Conservation (phyloP, 768 basidiomycete species). For the Suillus weaverae region DNA sequence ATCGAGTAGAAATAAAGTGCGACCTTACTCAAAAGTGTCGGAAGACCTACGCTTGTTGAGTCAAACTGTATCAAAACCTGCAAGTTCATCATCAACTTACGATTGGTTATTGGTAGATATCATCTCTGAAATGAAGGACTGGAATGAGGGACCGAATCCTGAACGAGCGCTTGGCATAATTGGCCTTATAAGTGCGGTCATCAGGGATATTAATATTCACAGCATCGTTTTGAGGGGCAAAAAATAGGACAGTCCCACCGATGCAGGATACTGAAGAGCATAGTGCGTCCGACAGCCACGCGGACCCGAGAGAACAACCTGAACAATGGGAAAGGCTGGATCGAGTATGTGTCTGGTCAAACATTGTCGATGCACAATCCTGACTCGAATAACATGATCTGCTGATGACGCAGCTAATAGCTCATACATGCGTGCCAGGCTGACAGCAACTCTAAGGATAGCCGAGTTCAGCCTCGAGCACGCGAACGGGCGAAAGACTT, state of each 20-base stretch:
- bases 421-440: background rate
- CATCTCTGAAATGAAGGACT: background rate
- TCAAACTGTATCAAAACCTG: background rate
- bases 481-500: background rate
- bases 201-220: background rate
- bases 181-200: background rate
- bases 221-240: background rate
- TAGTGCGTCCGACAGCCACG: background rate
- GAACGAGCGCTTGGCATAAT: background rate
- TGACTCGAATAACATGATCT: background rate
- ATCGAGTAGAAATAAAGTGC: background rate
- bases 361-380: background rate
- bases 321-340: background rate
- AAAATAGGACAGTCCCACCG: background rate
- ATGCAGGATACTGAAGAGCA: background rate
- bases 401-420: background rate
- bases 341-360: background rate
- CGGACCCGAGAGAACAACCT: background rate
- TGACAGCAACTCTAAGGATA: background rate
- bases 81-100: background rate
- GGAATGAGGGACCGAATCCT: background rate
- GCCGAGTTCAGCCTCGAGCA: background rate
- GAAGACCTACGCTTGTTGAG: background rate
- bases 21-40: conserved; percentile 6
- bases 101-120: background rate